phyloP scores from a whole-genome alignment of 495 filamentous ascomycete species.

The Talaromyces adpressus region DNA sequence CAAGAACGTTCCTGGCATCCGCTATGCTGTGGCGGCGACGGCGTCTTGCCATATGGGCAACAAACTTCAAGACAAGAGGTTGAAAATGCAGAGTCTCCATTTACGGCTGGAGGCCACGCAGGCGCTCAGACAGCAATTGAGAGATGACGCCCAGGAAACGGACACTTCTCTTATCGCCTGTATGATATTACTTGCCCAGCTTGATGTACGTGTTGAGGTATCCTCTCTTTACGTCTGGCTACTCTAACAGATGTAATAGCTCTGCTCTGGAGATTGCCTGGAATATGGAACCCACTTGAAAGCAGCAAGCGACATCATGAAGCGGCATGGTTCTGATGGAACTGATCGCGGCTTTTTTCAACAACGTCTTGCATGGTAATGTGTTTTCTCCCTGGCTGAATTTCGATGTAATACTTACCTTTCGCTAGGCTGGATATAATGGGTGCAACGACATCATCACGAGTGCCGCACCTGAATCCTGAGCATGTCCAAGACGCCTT shows the following conservation, averaged over 20 bases:
- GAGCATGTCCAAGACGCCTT: neutral
- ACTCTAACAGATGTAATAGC: neutral
- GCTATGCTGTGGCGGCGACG: neutral
- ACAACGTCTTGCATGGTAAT: neutral
- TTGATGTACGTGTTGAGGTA: neutral
- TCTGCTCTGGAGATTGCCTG: neutral
- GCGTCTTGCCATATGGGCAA: neutral
- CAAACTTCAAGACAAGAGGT: neutral
- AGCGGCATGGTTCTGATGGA: neutral
- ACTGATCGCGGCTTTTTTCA: neutral
- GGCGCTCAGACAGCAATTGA: neutral
- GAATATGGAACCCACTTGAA: neutral
- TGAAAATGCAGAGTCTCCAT: neutral
- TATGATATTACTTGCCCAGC: neutral
- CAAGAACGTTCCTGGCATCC: neutral
- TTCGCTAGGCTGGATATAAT: neutral
- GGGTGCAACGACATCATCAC: neutral
- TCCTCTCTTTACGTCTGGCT: neutral
- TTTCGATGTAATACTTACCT: neutral
- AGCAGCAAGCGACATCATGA: neutral
- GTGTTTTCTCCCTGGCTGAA: neutral
- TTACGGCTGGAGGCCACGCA: neutral
- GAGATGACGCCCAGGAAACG: neutral
- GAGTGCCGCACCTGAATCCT: neutral
- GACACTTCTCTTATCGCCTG: neutral